Conservation (phyloP, 164 flowering plant species). For the Aristolochia contorta region DNA sequence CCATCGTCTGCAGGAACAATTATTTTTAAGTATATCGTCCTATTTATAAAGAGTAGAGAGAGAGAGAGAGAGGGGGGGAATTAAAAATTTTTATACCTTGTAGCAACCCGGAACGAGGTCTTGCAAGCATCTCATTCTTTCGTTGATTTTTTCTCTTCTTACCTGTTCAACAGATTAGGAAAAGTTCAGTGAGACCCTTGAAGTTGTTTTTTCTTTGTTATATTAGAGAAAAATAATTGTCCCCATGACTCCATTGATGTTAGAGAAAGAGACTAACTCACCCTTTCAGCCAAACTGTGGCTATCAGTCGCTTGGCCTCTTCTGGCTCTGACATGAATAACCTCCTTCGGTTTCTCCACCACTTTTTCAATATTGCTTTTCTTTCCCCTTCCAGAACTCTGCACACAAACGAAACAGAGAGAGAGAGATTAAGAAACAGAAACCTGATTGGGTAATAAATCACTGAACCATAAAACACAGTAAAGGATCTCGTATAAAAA, state of each 20-base stretch:
- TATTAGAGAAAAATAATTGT: no score
- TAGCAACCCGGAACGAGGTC: conserved; percentile 67
- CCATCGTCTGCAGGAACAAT: conserved; percentile 45
- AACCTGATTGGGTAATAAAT: neutral
- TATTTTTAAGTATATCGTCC: no score
- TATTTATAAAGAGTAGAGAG: no score
- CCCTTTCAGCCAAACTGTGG: conserved; percentile 74
- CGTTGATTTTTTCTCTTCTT: conserved; percentile 62
- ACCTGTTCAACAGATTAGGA: conserved; percentile 16
- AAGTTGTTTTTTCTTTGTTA: no score
- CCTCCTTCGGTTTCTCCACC: conserved; percentile 39
- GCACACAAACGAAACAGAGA: conserved; percentile 2
- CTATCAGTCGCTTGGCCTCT: conserved; percentile 76
- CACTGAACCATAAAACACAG: neutral
- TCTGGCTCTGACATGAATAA: conserved; percentile 63
- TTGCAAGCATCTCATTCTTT: conserved; percentile 45
- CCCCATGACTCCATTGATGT: no score
- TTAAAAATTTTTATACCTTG: conserved; percentile 36
- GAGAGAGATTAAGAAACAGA: neutral
- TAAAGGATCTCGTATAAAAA: neutral
- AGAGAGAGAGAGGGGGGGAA: no score
- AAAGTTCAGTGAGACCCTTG: no score
- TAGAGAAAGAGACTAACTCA: conserved; percentile 4
- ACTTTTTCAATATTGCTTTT: conserved; percentile 19
- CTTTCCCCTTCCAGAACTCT: conserved; percentile 31